Evolutionary conservation across 1,284 basidiomycete species (phyloP).

Genomic region (Papiliotrema flavescens): DNA sequence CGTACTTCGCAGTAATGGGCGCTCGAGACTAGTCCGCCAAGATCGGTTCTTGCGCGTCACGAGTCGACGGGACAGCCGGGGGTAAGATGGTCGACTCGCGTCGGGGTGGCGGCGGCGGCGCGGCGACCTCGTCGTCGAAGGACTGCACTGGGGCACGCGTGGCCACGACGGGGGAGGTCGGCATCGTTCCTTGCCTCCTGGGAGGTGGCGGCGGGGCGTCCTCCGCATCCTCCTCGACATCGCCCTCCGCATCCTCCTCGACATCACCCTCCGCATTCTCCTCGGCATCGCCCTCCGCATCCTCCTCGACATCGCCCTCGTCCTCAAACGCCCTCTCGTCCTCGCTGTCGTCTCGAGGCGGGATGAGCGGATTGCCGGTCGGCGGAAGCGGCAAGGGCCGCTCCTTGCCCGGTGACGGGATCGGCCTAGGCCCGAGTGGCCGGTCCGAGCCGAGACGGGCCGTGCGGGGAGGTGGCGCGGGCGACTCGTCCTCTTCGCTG

Average conservation of each 20-base stretch:
- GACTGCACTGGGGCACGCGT: neutral
- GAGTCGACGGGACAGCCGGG: slow-evolving; percentile 1
- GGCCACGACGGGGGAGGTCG: neutral
- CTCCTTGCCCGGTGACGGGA: slow-evolving; percentile 18
- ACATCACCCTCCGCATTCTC: slow-evolving; percentile 18
- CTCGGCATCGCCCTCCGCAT: slow-evolving; percentile 26
- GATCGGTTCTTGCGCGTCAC: slow-evolving; percentile 1
- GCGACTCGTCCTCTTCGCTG: slow-evolving; percentile 5
- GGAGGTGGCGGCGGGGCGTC: slow-evolving; percentile 2
- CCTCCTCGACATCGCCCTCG: slow-evolving; percentile 14
- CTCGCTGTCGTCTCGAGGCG: slow-evolving; percentile 27
- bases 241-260: slow-evolving; percentile 4
- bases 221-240: slow-evolving; percentile 2
- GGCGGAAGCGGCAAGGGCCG: slow-evolving; percentile 2
- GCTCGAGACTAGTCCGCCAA: no score
- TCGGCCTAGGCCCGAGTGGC: slow-evolving; percentile 20
- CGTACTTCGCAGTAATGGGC: no score
- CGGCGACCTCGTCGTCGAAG: slow-evolving; percentile 6
- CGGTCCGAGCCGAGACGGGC: slow-evolving; percentile 3
- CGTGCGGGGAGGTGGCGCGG: slow-evolving; percentile 3
- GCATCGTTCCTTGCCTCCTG: neutral
- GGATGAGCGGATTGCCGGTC: slow-evolving; percentile 12
- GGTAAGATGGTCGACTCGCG: slow-evolving; percentile 16
- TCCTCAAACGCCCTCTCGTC: slow-evolving; percentile 22
- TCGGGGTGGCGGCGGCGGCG: slow-evolving; percentile 25